Evolutionary conservation across 139 green algal species (phyloP).

Genomic region (Monoraphidium neglectum): DNA sequence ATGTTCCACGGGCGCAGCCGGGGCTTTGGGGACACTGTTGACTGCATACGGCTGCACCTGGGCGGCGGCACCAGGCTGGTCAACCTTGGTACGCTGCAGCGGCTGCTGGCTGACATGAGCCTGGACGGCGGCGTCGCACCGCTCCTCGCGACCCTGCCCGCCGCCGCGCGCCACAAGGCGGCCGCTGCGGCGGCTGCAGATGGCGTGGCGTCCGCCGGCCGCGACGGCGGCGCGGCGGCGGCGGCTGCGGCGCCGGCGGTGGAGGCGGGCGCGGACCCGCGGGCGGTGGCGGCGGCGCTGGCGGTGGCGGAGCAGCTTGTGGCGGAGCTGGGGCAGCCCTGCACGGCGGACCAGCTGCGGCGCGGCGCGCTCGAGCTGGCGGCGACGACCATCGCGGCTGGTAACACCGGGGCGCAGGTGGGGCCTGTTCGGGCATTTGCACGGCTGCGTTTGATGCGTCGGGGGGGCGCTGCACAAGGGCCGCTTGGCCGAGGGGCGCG

Average conservation of each 20-base stretch:
- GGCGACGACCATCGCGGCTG: too few relatives aligned
- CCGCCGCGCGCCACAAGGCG: neutral
- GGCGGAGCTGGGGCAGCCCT: neutral
- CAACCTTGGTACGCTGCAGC: conserved; percentile 24
- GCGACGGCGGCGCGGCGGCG: neutral
- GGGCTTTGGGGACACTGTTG: neutral
- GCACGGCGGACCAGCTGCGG: too few relatives aligned
- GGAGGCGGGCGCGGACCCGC: neutral
- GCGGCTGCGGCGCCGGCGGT: neutral
- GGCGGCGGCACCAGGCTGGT: conserved; percentile 2
- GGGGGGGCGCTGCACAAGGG: too few relatives aligned
- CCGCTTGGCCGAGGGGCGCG: too few relatives aligned
- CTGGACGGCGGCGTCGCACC: neutral
- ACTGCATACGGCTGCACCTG: neutral
- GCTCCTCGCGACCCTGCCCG: neutral
- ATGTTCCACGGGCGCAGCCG: neutral
- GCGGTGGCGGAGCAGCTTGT: conserved; percentile 24
- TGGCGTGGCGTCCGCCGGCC: neutral
- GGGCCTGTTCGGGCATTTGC: too few relatives aligned
- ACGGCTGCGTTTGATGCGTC: too few relatives aligned
- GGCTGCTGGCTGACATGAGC: conserved; percentile 28
- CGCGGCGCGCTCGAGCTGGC: too few relatives aligned
- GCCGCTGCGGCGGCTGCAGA: neutral
- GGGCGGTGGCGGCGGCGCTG: conserved; percentile 5
- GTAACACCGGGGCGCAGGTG: too few relatives aligned